Conservation (phyloP, 2,329 filamentous ascomycete species). For the Cladobotryum protrusum region DNA sequence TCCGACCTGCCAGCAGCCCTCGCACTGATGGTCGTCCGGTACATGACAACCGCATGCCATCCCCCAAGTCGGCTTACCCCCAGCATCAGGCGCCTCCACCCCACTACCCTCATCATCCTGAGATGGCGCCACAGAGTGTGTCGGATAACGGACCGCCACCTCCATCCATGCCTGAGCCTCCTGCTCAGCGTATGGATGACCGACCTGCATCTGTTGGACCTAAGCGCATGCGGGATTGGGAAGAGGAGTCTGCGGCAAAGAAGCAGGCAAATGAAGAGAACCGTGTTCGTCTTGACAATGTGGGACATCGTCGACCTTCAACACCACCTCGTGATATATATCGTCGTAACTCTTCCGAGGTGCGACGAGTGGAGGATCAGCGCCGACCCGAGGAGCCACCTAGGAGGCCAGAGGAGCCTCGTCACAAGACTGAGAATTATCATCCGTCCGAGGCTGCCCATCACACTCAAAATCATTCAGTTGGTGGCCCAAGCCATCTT, state of each 20-base stretch:
- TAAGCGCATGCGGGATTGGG: slow-evolving; percentile 90
- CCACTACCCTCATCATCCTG: slow-evolving; percentile 64
- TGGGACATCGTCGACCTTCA: slow-evolving; percentile 70
- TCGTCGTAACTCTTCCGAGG: slow-evolving; percentile 72
- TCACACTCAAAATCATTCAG: slow-evolving; percentile 54
- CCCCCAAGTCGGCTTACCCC: slow-evolving; percentile 80
- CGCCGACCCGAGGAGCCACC: slow-evolving; percentile 51
- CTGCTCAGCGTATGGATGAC: slow-evolving; percentile 55
- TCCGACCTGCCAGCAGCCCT: slow-evolving; percentile 66
- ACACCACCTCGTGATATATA: slow-evolving; percentile 65
- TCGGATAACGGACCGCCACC: slow-evolving; percentile 49
- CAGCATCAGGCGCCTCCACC: slow-evolving; percentile 56
- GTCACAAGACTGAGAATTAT: slow-evolving; percentile 70
- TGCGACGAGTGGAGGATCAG: slow-evolving; percentile 57
- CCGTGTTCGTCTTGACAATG: slow-evolving; percentile 78
- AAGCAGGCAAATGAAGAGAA: slow-evolving; percentile 87
- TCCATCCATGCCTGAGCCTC: slow-evolving; percentile 55
- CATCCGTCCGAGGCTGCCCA: slow-evolving; percentile 91
- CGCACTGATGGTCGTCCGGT: slow-evolving; percentile 74
- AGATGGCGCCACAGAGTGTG: slow-evolving; percentile 52
- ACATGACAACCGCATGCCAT: slow-evolving; percentile 80
- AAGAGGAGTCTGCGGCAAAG: slow-evolving; percentile 71
- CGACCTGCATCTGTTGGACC: slow-evolving; percentile 72
- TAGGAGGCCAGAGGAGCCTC: slow-evolving; percentile 53
- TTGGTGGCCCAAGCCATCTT: slow-evolving; percentile 44